A percentile compares a stretch with the other conserved stretches of the same genome.
Evolutionary conservation across 495 filamentous ascomycete genomes (phyloP).

Genomic region (Xylaria telfairii): DNA sequence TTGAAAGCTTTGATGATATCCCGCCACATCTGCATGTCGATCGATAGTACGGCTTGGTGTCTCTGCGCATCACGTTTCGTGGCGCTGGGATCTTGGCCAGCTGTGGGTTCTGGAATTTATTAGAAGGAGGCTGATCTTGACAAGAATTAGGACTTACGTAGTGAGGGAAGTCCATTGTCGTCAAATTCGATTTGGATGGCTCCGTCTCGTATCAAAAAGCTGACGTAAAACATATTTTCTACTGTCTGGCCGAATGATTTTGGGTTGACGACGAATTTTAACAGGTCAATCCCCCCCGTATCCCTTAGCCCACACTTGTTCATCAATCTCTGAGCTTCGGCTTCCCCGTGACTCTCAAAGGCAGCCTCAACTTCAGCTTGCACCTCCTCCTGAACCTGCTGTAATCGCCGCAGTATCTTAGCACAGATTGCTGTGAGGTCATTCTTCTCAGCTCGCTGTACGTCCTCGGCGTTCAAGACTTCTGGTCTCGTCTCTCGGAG

Average conservation of each 20-base stretch:
- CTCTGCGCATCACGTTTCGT: slow-evolving; percentile 58
- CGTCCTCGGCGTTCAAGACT: slow-evolving; percentile 72
- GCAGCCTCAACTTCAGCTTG: slow-evolving; percentile 51
- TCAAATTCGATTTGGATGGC: slow-evolving; percentile 69
- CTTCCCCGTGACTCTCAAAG: slow-evolving; percentile 38
- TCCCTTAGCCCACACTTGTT: slow-evolving; percentile 61
- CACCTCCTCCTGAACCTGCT: slow-evolving; percentile 46
- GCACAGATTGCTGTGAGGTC: slow-evolving; percentile 75
- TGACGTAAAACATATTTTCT: slow-evolving; percentile 96
- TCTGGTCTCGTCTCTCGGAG: slow-evolving; percentile 73
- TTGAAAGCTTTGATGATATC: slow-evolving; percentile 74
- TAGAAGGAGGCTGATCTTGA: neutral
- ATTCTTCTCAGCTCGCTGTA: slow-evolving; percentile 73
- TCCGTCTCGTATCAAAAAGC: slow-evolving; percentile 91
- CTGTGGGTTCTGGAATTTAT: slow-evolving; percentile 26
- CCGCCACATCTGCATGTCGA: slow-evolving; percentile 84
- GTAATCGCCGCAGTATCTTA: slow-evolving; percentile 61
- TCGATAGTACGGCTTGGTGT: slow-evolving; percentile 82
- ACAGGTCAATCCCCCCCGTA: slow-evolving; percentile 72
- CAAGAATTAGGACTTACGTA: slow-evolving; percentile 62
- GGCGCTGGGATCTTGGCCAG: slow-evolving; percentile 31
- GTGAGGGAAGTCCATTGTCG: slow-evolving; percentile 67
- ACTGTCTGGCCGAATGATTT: slow-evolving; percentile 91
- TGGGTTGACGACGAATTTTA: slow-evolving; percentile 88
- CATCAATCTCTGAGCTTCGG: slow-evolving; percentile 49